Conservation (phyloP, 352 stramenopile species). For the Pelagophyceae sp. region DNA sequence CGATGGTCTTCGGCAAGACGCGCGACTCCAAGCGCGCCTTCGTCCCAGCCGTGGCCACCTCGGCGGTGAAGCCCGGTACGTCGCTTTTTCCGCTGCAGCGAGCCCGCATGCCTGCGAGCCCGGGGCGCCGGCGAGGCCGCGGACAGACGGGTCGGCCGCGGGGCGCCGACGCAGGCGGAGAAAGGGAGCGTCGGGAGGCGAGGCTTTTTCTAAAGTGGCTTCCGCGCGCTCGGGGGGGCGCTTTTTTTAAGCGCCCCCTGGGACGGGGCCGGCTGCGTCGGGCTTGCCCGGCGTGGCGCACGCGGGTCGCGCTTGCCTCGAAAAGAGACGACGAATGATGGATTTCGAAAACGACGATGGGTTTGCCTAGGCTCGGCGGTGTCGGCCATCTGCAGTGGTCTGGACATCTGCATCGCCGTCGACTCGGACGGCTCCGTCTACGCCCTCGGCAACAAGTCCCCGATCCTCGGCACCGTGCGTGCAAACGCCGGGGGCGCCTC, state of each 20-base stretch:
- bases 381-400: conserved; percentile 16
- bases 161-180: too few species aligned
- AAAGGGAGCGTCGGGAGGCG: too few species aligned
- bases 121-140: too few species aligned
- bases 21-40: not conserved
- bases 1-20: conserved; percentile 14
- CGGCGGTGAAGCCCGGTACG: not conserved
- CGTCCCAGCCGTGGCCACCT: not conserved
- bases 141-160: too few species aligned
- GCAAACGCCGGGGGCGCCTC: not conserved
- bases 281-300: too few species aligned
- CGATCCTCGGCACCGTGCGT: conserved; percentile 44
- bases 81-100: not conserved
- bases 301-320: too few species aligned
- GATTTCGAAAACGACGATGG: not conserved
- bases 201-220: too few species aligned
- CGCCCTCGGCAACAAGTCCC: conserved; percentile 66
- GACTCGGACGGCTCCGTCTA: conserved; percentile 58
- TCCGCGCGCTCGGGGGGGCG: not conserved
- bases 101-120: too few species aligned
- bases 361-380: not conserved
- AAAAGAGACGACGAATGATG: too few species aligned
- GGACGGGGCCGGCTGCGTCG: too few species aligned
- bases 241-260: too few species aligned
- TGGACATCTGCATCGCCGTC: conserved; percentile 62